These are phyloP conservation scores for Paramarasmius palmivorus DNA, from an alignment of 1,284 basidiomycete species.

Conservation along the genomic window DNA sequence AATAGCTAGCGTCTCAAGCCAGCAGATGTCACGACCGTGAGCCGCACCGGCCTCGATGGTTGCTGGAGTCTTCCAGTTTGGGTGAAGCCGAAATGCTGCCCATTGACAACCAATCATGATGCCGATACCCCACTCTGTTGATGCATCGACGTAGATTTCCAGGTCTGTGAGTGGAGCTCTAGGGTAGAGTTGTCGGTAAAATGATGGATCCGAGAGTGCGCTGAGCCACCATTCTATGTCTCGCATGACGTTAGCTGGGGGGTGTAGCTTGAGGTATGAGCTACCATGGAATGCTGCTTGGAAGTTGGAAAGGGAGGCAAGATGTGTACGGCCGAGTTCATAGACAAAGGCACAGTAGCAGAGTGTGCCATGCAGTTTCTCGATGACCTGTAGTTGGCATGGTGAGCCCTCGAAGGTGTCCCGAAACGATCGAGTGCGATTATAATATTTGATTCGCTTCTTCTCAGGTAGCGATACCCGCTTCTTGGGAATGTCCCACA, in stretches of 20 bases:
- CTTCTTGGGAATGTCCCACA: constrained; percentile 16
- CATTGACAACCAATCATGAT: neutral
- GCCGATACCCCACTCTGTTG: constrained; percentile 6
- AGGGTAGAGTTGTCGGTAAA: neutral
- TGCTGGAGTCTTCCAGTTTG: no score
- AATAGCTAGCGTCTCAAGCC: constrained; percentile 10
- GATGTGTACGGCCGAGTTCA: constrained; percentile 4
- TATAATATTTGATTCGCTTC: constrained; percentile 20
- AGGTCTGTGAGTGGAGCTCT: neutral
- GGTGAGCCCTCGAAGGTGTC: neutral
- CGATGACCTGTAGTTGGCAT: neutral
- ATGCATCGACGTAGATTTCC: constrained; percentile 6
- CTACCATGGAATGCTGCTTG: neutral
- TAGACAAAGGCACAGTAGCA: constrained; percentile 20
- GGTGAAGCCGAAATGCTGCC: constrained; percentile 3
- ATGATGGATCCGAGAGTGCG: neutral
- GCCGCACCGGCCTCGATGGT: no score
- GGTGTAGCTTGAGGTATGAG: neutral
- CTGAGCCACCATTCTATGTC: constrained; percentile 5
- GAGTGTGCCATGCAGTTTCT: constrained; percentile 19
- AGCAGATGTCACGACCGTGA: constrained; percentile 10
- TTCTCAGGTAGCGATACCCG: constrained; percentile 16
- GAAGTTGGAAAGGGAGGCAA: constrained; percentile 10
- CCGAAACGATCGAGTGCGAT: constrained; percentile 9
- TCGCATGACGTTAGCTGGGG: neutral